phyloP scores from a whole-genome alignment of 2,329 filamentous ascomycete species.

The Beauveria sp. region DNA sequence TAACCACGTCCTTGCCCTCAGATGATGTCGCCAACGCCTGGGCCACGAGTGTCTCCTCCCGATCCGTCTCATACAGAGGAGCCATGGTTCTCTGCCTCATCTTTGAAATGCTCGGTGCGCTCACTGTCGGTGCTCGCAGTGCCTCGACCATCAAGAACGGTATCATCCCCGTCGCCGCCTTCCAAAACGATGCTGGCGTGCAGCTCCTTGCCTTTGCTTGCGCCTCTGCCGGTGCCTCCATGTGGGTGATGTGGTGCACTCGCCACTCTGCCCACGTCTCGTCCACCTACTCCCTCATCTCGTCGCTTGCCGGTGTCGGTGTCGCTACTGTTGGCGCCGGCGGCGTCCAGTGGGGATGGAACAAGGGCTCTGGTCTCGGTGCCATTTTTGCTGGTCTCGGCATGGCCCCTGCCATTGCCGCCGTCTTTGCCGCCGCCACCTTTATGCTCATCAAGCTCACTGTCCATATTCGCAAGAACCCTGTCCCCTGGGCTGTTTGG shows the following conservation, averaged over 20 bases:
- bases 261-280: conserved; percentile 65
- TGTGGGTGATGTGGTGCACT: conserved; percentile 78
- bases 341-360: conserved; percentile 63
- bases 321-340: conserved; percentile 56
- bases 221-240: conserved; percentile 55
- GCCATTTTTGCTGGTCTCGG: conserved; percentile 64
- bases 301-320: conserved; percentile 60
- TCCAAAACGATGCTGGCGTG: conserved; percentile 53
- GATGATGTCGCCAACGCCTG: conserved; percentile 81
- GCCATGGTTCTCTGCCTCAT: conserved; percentile 59
- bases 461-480: conserved; percentile 66
- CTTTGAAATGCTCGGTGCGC: conserved; percentile 61
- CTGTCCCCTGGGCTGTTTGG: conserved; percentile 64
- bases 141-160: conserved; percentile 75
- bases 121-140: conserved; percentile 60
- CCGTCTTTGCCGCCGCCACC: conserved; percentile 56
- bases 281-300: conserved; percentile 65
- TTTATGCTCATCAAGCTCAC: conserved; percentile 64
- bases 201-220: conserved; percentile 62
- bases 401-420: conserved; percentile 64
- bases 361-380: conserved; percentile 58
- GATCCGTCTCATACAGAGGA: conserved; percentile 63
- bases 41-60: conserved; percentile 75
- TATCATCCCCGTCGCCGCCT: conserved; percentile 55
- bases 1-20: conserved; percentile 19